These are phyloP conservation scores for Hypoxylon rickii DNA, from an alignment of 495 filamentous ascomycete genomes.

Conservation along the genomic window DNA sequence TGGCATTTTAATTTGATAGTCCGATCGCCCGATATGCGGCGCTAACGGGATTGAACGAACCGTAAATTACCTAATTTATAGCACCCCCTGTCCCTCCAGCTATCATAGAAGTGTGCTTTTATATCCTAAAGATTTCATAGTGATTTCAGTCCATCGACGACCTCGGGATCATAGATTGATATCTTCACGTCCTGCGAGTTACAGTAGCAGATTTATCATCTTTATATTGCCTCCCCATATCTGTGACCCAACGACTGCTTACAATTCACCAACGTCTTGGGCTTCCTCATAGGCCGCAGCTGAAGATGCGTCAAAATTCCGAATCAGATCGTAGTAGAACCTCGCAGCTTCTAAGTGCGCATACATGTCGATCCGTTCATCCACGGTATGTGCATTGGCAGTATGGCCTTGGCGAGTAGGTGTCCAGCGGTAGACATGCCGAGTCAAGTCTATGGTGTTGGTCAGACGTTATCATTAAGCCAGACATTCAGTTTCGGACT, in stretches of 20 bases:
- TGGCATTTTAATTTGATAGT: conserved; percentile 10
- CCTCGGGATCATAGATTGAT: no score
- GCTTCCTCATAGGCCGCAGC: conserved; percentile 17
- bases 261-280: conserved; percentile 29
- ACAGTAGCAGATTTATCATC: no score
- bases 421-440: conserved; percentile 62
- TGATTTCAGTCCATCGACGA: no score
- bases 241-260: neutral
- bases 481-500: conserved; percentile 41
- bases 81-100: no score
- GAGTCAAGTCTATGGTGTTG: conserved; percentile 54
- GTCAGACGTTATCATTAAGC: conserved; percentile 46
- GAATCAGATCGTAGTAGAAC: conserved; percentile 52
- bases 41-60: no score
- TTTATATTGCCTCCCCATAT: neutral
- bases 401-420: conserved; percentile 53
- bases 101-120: no score
- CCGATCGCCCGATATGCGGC: neutral
- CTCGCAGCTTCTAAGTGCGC: conserved; percentile 59
- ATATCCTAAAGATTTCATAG: no score
- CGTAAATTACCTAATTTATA: no score
- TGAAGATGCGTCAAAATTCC: conserved; percentile 43
- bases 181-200: no score
- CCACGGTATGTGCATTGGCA: conserved; percentile 59
- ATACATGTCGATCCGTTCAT: conserved; percentile 59